Evolutionary conservation across 2,329 filamentous ascomycete species (phyloP).

Genomic region (Alternaria arborescens): DNA sequence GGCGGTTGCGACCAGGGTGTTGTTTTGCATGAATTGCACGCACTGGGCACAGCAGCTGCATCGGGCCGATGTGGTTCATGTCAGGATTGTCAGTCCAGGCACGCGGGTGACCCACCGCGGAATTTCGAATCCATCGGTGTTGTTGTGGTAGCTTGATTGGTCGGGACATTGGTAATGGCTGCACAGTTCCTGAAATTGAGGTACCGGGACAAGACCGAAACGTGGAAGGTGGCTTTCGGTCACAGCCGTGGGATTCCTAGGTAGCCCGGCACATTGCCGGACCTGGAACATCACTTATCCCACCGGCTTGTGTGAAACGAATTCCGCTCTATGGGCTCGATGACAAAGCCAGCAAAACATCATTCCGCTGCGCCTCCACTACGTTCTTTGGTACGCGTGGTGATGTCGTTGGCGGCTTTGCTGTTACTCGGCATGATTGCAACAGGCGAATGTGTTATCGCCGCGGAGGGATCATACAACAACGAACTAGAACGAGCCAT

Average conservation of each 20-base stretch:
- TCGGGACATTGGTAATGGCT: not conserved
- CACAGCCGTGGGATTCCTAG: not conserved
- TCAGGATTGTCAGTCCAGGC: constrained; percentile 17
- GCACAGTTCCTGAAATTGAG: constrained; percentile 9
- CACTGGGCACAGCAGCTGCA: constrained; percentile 7
- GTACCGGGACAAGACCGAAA: constrained; percentile 8
- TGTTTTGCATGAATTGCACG: constrained; percentile 19
- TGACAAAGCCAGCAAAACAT: constrained; percentile 1
- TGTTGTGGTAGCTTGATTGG: constrained; percentile 8
- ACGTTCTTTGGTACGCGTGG: not conserved
- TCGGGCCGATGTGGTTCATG: constrained; percentile 21
- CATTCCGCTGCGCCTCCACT: not conserved
- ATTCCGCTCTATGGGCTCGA: not conserved
- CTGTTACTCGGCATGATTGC: not conserved
- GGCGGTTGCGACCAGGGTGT: constrained; percentile 2
- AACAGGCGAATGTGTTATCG: not conserved
- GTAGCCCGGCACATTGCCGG: constrained; percentile 1
- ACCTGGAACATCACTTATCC: constrained; percentile 3
- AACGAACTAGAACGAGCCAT: not conserved
- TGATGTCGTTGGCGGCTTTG: not conserved
- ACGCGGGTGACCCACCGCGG: constrained; percentile 8
- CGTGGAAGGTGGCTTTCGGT: constrained; percentile 10
- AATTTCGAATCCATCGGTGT: constrained; percentile 4
- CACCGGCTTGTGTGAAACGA: not conserved
- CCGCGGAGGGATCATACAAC: not conserved